Evolutionary conservation across 495 filamentous ascomycete species (phyloP), one percentile per base, ranked within the genome.

Genomic region (Neurospora hispaniola): DNA sequence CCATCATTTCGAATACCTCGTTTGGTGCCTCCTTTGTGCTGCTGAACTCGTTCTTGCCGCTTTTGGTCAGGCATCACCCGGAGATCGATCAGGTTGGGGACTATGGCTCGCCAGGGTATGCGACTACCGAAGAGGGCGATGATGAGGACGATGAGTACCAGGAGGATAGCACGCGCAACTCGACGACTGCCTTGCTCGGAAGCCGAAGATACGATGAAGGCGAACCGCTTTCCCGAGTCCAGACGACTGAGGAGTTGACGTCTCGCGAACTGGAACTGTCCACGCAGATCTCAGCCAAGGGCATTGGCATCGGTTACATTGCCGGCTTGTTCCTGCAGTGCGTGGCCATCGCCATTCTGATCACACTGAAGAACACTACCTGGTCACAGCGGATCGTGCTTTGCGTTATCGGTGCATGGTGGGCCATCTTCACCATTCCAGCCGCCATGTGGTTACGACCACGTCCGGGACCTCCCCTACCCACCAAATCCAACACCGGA

Each of bases 341-440:
- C 70, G 80, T 93, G 35, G 90, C 90, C 69, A 95, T 97, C 69
- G 75, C 89, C 11, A 87, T 96, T 31, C 85, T 96, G 8, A 80
- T 93, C 18, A 75, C 82, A 39, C 91, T 90, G 74, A 85, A 88
- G n/a, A 92, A 91, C 71, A 91, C 91, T 11, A 92, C 90, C 0
- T 90, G 92, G 81, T 91, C 90, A 4, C 86, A 96, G 70, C 90
- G 94, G 43, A 83, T 97, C 41, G 93, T 94, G 4, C 86, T 99
- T 11, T 94, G 96, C 77, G 78, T 93, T 46, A 89, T 98, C 70
- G 96, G 96, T 16, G 80, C 89, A n/a, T 99, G 96, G 96, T 98
- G 96, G 96, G 90, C 96, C 70, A 70, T 89, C 43, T 98, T 99
- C 77, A 95, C 94, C 12, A 89, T 98, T 71, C 96, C 96, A 4